These are phyloP conservation scores for Geosmithia morbida DNA, from an alignment of 2,329 filamentous ascomycete genomes.

Conservation along the genomic window DNA sequence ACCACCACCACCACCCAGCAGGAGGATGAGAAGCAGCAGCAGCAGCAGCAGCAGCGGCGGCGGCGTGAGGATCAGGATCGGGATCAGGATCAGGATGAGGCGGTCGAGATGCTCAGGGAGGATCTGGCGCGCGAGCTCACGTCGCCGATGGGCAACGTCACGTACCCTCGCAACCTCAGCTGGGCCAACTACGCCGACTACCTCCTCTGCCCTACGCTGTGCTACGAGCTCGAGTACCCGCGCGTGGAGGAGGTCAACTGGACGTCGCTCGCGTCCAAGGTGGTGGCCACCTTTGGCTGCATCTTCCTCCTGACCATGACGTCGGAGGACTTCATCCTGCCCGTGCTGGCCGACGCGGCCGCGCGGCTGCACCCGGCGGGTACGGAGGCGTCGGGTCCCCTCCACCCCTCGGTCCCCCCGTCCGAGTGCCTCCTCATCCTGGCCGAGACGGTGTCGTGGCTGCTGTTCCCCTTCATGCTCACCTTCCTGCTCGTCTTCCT, in stretches of 20 bases:
- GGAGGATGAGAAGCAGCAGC: background rate
- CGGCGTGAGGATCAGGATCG: background rate
- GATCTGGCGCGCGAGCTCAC: constrained; percentile 84
- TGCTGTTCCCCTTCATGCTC: constrained; percentile 95
- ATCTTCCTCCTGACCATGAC: constrained; percentile 88
- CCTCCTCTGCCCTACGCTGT: constrained; percentile 83
- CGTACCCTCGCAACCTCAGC: constrained; percentile 82
- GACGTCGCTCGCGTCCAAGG: constrained; percentile 71
- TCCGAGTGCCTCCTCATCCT: constrained; percentile 66
- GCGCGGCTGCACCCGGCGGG: constrained; percentile 29
- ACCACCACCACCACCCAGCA: background rate
- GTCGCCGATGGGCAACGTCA: constrained; percentile 76
- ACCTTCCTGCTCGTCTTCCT: constrained; percentile 92
- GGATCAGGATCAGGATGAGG: constrained; percentile 23
- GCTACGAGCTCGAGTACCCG: constrained; percentile 95
- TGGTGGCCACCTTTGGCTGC: constrained; percentile 82
- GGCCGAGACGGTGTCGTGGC: constrained; percentile 75
- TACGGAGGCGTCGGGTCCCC: constrained; percentile 9
- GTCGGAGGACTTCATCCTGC: constrained; percentile 90
- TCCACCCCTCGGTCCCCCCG: constrained; percentile 21
- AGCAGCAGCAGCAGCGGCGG: background rate
- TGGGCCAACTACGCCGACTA: constrained; percentile 74
- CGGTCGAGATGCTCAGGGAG: constrained; percentile 57
- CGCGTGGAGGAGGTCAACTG: constrained; percentile 62
- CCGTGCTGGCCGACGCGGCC: constrained; percentile 64